phyloP scores from a whole-genome alignment of 2,329 filamentous ascomycete genomes.

The Diplocarpon rosae region DNA sequence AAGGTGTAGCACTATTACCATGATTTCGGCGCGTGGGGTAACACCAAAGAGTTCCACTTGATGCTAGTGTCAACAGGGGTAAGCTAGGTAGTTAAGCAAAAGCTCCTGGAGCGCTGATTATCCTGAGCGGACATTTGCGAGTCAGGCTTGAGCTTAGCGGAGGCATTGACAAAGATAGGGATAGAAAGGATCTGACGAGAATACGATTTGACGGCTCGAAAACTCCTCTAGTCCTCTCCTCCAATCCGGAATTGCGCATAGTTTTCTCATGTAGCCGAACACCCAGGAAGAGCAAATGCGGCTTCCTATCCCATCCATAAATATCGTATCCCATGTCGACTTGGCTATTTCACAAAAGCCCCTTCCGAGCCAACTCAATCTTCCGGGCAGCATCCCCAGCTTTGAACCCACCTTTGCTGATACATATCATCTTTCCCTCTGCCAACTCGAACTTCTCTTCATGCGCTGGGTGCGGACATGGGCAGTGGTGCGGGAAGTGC shows the following conservation, averaged over 20 bases:
- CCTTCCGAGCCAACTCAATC: conserved; percentile 70
- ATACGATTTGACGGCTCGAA: conserved; percentile 2
- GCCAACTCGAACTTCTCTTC: conserved; percentile 69
- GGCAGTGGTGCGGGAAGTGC: conserved; percentile 93
- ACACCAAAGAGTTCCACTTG: conserved; percentile 30
- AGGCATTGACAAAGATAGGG: background rate
- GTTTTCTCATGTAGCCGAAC: no score
- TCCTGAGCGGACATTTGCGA: conserved; percentile 36
- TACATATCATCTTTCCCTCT: conserved; percentile 62
- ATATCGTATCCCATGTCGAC: background rate
- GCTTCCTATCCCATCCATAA: no score
- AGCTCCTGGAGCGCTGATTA: conserved; percentile 42
- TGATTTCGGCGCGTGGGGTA: conserved; percentile 40
- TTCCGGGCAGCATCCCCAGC: conserved; percentile 62
- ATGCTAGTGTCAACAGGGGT: conserved; percentile 35
- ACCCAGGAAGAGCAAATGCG: no score
- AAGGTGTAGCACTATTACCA: conserved; percentile 61
- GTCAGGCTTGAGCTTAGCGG: conserved; percentile 2
- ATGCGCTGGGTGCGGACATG: conserved; percentile 67
- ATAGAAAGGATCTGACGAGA: background rate
- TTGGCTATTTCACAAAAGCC: conserved; percentile 43
- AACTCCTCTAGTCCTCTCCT: background rate
- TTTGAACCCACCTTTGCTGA: conserved; percentile 65
- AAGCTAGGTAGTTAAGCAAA: conserved; percentile 44
- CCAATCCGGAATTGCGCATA: no score